Evolutionary conservation across 176 grass and related monocot species (phyloP).

Genomic region (Aegilops umbellulata): DNA sequence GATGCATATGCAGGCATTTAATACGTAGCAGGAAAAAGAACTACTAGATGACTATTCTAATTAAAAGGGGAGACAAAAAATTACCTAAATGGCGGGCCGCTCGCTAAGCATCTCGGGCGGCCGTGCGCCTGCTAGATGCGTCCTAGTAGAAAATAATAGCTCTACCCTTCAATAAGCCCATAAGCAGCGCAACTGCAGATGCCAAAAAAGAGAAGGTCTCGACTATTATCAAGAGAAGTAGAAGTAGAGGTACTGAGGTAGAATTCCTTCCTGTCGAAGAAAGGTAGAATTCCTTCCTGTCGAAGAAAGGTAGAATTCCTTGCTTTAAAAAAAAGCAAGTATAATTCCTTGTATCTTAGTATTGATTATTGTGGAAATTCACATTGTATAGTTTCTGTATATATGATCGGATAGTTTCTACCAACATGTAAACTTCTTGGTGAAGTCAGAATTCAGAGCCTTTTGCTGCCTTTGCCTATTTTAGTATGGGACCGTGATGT

Average conservation of each 20-base stretch:
- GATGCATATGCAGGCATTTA: no score
- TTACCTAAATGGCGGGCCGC: no score
- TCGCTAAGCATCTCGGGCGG: no score
- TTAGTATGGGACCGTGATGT: not conserved
- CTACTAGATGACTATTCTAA: no score
- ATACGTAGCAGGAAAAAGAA: no score
- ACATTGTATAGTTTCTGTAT: slow-evolving; percentile 38
- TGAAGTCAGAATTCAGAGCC: slow-evolving; percentile 1
- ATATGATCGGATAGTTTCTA: slow-evolving; percentile 31
- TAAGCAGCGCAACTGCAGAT: not conserved
- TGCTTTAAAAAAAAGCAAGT: not conserved
- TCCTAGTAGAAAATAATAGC: slow-evolving; percentile 29
- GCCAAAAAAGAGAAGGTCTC: not conserved
- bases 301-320: not conserved
- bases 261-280: slow-evolving; percentile 6
- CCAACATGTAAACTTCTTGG: not conserved
- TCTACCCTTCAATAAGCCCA: slow-evolving; percentile 10
- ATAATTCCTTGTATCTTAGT: slow-evolving; percentile 4
- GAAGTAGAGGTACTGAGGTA: not conserved
- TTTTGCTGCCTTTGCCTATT: not conserved
- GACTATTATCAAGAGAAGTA: slow-evolving; percentile 12
- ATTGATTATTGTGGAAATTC: slow-evolving; percentile 26
- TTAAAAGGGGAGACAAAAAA: no score
- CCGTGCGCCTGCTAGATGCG: no score
- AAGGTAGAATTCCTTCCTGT: slow-evolving; percentile 7